A percentile compares a stretch with the other conserved stretches of the same genome.
These are phyloP conservation scores for Penicillium italicum DNA, from an alignment of 2,329 filamentous ascomycete species.

Conservation along the genomic window DNA sequence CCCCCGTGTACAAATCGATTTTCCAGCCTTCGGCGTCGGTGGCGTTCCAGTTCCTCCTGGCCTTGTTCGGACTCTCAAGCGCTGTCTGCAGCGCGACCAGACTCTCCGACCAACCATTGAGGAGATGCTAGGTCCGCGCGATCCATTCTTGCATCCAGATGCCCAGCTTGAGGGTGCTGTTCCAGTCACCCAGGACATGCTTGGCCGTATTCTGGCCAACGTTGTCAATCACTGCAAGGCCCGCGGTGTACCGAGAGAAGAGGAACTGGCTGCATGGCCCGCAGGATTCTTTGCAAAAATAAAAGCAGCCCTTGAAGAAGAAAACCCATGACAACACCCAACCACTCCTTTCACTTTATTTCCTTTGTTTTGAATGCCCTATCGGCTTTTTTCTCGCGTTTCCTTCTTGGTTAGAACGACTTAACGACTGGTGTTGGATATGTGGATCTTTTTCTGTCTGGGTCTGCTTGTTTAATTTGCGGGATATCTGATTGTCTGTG, in stretches of 20 bases:
- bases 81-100: constrained; percentile 58
- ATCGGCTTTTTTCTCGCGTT: constrained; percentile 7
- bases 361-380: constrained; percentile 24
- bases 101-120: constrained; percentile 54
- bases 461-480: constrained; percentile 13
- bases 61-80: constrained; percentile 54
- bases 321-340: constrained; percentile 29
- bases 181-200: constrained; percentile 55
- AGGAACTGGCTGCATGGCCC: constrained; percentile 52
- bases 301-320: constrained; percentile 45
- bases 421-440: constrained; percentile 29
- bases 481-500: constrained; percentile 13
- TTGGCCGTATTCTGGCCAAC: constrained; percentile 57
- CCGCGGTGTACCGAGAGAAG: constrained; percentile 54
- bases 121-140: constrained; percentile 53
- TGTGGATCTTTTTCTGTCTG: constrained; percentile 2
- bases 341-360: constrained; percentile 20
- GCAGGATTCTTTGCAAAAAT: constrained; percentile 49
- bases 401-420: constrained; percentile 23
- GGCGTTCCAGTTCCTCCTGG: constrained; percentile 53
- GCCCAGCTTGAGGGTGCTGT: constrained; percentile 44
- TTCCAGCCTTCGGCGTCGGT: constrained; percentile 45
- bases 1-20: constrained; percentile 48
- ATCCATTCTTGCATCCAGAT: constrained; percentile 59
- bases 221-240: constrained; percentile 59